Base-by-base conservation (phyloP, 179 eudicot genomes). In the Beta lomatogona region DNA sequence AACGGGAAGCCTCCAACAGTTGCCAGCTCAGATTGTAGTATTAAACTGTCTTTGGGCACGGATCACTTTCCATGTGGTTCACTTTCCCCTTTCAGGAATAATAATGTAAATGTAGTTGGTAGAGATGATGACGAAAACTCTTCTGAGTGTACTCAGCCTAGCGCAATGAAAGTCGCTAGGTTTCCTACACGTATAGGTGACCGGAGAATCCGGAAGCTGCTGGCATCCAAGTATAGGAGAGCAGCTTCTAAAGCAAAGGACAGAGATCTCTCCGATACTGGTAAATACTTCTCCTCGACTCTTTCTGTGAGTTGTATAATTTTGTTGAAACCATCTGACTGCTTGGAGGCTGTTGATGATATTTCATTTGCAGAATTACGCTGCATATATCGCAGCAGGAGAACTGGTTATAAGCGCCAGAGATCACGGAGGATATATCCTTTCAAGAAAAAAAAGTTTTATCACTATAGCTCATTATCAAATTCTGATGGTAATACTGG, bases 111-210 rank as follows among this genome's bases (percentile, higher is more conserved):
- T 63, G 81, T 94, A 92, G 95, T 81, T 85, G 70, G 67, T 89
- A 94, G 91, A 90, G 97, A 95, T 94, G 95, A 94, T 91, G 99
- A 92, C 84, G 99, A 92, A 88, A 93, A 93, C 71, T 89, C 82
- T 86, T 92, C 89, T 19, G 91, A 89, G 89, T 89, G 92, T 88
- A 83, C 83, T 77, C 88, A 89, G 69, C 89, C 87, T 84, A 88
- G 92, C 88, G 86, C 88, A 53, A 82, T 80, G 74, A 90, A 89
- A 89, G 82, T 85, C 54, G 61, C 82, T 79, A 87, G 90, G 92
- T 83, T 86, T 58, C 84, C 86, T 12, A 79, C 83, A 25, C 86
- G 88, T 69, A 81, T 87, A 73, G 91, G 92, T 76, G 90, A 90
- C 75, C 89, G 88, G 70, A 90, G 91, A 83, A 86, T 91, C 66